These are phyloP conservation scores for Basipetospora chlamydospora DNA, from an alignment of 2,329 filamentous ascomycete species.

Conservation along the genomic window DNA sequence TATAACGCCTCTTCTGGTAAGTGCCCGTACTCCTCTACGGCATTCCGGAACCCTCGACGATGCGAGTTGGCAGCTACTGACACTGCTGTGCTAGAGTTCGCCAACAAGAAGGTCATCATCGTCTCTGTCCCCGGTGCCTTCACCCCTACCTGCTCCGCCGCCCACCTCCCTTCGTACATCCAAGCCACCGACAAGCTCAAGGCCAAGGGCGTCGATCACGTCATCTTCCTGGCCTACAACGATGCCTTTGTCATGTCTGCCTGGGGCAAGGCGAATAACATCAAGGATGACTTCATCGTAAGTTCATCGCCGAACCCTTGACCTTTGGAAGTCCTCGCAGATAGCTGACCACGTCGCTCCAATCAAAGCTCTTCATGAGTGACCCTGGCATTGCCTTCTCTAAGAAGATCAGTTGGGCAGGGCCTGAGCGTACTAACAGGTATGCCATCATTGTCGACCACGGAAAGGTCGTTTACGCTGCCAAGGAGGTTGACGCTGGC, in stretches of 20 bases:
- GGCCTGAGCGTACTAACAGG: slow-evolving; percentile 59
- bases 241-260: slow-evolving; percentile 79
- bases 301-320: slow-evolving; percentile 14
- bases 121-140: slow-evolving; percentile 56
- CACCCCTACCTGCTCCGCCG: slow-evolving; percentile 72
- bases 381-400: slow-evolving; percentile 58
- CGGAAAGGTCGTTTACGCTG: slow-evolving; percentile 70
- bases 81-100: slow-evolving; percentile 28
- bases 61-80: slow-evolving; percentile 1
- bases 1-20: slow-evolving; percentile 66
- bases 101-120: slow-evolving; percentile 40
- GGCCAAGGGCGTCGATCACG: slow-evolving; percentile 67
- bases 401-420: slow-evolving; percentile 62
- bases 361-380: slow-evolving; percentile 54
- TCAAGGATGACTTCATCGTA: slow-evolving; percentile 53
- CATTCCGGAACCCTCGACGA: not conserved
- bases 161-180: slow-evolving; percentile 71
- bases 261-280: slow-evolving; percentile 76
- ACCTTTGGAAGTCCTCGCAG: slow-evolving; percentile 2
- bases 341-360: slow-evolving; percentile 5
- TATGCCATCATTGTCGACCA: slow-evolving; percentile 74
- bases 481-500: slow-evolving; percentile 46
- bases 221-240: slow-evolving; percentile 72
- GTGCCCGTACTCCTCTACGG: not conserved
- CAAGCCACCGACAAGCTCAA: slow-evolving; percentile 55